phyloP scores from a whole-genome alignment of 1,139 yeast species.

The Yamadazyma dushanensis region DNA sequence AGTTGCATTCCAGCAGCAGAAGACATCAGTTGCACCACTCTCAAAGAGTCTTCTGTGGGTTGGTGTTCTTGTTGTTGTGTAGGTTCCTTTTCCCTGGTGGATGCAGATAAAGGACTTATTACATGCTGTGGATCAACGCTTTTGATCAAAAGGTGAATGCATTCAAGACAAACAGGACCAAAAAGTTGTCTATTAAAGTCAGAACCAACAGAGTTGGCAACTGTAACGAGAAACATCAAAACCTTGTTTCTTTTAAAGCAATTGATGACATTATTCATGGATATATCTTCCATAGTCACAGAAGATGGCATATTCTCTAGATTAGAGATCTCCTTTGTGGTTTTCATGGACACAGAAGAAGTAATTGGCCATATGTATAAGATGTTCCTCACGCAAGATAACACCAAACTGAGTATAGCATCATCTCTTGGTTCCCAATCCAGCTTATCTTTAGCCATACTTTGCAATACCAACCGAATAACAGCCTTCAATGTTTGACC shows the following conservation, averaged over 20 bases:
- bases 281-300: constrained; percentile 64
- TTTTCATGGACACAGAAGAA: constrained; percentile 35
- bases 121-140: constrained; percentile 46
- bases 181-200: constrained; percentile 65
- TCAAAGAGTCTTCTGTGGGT: background rate
- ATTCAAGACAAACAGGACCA: constrained; percentile 67
- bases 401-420: constrained; percentile 67
- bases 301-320: constrained; percentile 53
- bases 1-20: constrained; percentile 43
- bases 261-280: constrained; percentile 55
- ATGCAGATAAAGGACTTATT: background rate
- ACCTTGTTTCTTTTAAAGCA: constrained; percentile 71
- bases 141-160: constrained; percentile 61
- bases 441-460: constrained; percentile 51
- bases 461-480: constrained; percentile 67
- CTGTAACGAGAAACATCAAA: constrained; percentile 64
- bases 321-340: constrained; percentile 26
- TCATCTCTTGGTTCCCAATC: constrained; percentile 74
- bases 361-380: constrained; percentile 73
- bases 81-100: constrained; percentile 2
- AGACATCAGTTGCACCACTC: constrained; percentile 16
- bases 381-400: constrained; percentile 74
- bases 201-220: constrained; percentile 62
- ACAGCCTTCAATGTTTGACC: constrained; percentile 71
- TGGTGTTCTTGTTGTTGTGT: background rate